A percentile compares a stretch with the other conserved stretches of the same genome.
Evolutionary conservation across 768 basidiomycete species (phyloP).

Genomic region (Psilocybe tampanensis): DNA sequence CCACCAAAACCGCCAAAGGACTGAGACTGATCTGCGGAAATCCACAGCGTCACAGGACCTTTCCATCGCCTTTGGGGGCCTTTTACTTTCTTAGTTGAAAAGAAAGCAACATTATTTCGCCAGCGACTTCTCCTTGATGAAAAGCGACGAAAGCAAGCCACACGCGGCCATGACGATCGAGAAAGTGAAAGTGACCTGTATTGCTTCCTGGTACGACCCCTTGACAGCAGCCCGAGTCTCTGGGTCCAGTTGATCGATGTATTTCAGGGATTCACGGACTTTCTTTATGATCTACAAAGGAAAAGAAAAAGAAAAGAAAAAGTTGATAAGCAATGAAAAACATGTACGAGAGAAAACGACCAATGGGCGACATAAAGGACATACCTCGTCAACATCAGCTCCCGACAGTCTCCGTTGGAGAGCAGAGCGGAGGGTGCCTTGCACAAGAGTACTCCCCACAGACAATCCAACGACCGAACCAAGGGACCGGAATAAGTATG

Average conservation of each 20-base stretch:
- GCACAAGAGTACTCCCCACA: conserved; percentile 57
- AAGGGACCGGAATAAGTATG: conserved; percentile 67
- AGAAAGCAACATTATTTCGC: conserved; percentile 10
- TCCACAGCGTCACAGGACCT: too few relatives aligned
- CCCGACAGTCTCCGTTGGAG: conserved; percentile 45
- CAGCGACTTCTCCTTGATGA: conserved; percentile 54
- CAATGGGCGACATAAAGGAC: conserved; percentile 11
- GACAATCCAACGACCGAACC: conserved; percentile 62
- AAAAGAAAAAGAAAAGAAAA: not conserved
- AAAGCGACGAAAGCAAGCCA: conserved; percentile 46
- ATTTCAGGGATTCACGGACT: conserved; percentile 52
- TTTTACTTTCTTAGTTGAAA: too few relatives aligned
- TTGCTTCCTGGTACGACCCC: conserved; percentile 44
- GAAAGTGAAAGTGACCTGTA: conserved; percentile 52
- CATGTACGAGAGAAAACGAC: not conserved
- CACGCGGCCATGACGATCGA: conserved; percentile 41
- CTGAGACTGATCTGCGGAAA: too few relatives aligned
- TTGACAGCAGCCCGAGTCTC: conserved; percentile 37
- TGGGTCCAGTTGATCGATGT: conserved; percentile 46
- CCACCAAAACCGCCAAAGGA: too few relatives aligned
- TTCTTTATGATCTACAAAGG: conserved; percentile 47
- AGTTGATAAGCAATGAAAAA: not conserved
- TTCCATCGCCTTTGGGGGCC: too few relatives aligned
- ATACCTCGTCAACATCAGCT: conserved; percentile 56
- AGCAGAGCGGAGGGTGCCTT: conserved; percentile 46